Evolutionary conservation across 768 basidiomycete species (phyloP), one percentile per base, ranked within the genome.

Genomic region (Hydnomerulius pinastri): DNA sequence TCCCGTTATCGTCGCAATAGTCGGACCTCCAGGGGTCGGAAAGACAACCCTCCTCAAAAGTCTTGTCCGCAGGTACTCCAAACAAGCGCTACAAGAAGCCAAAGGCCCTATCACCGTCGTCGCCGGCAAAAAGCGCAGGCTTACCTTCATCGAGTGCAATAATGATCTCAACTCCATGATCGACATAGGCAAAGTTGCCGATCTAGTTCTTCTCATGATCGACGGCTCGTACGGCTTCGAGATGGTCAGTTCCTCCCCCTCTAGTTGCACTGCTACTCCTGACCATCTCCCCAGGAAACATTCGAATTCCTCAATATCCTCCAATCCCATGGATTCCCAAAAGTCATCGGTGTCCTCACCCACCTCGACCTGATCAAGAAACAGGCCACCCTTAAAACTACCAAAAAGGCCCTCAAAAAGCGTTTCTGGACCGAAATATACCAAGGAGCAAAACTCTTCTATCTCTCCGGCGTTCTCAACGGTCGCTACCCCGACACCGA

Each of bases 341-440:
- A 98, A 77, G 93, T 98, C 60, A 92, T 99, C 54, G 96, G 97
- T 48, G 72, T 99, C 50, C 87, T 99, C 40, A 88, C 93, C 40
- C 97, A 99, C 70, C 85, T 98, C 35, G 97, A 98, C 70, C 86
- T 99, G 56, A 90, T 99, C 58, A 97, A 97, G 77, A 95, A 93
- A 65, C 80, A 87, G 5, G 78, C 89, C 0, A 86, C 86, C 4
- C 83, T 98, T 33, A 88, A 87, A 50, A 82, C 83, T 43, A 93
- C 92, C 46, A 99, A 98, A 74, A 97, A 97, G 63, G 73, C 86
- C 0, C 81, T 99, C 32, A 99, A 99, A 72, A 97, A 92, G 65
- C 90, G 97, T 9, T 99, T 99, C 74, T 99, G 97, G 97, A 92
- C 95, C 0, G 97, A 99, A 70, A 98, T 99, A 11, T 98, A 98